phyloP scores from a whole-genome alignment of 352 stramenopile species.

The Phytophthora macrochlamydospora region DNA sequence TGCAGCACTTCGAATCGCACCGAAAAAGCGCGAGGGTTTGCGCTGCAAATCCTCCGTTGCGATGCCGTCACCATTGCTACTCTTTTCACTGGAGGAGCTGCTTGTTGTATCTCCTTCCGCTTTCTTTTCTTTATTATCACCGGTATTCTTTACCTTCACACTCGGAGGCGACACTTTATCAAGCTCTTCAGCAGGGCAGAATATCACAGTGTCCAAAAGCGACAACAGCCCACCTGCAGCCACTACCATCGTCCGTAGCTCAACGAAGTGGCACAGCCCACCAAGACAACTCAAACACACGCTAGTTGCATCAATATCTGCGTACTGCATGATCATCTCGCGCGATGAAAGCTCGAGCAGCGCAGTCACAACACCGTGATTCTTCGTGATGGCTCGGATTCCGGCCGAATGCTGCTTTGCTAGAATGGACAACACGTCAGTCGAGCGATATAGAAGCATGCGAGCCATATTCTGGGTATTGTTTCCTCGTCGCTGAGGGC shows the following conservation, averaged over 20 bases:
- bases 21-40: constrained; percentile 49
- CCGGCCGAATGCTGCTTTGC: constrained; percentile 41
- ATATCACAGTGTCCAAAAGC: constrained; percentile 69
- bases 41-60: constrained; percentile 24
- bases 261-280: constrained; percentile 64
- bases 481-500: constrained; percentile 30
- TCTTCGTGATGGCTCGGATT: constrained; percentile 56
- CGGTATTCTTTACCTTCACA: constrained; percentile 8
- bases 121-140: constrained; percentile 16
- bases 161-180: constrained; percentile 5
- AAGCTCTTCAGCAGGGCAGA: constrained; percentile 63
- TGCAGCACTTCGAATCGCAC: constrained; percentile 59
- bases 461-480: constrained; percentile 51
- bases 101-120: constrained; percentile 5
- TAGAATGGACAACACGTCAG: constrained; percentile 63
- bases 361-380: constrained; percentile 60
- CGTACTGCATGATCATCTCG: constrained; percentile 64
- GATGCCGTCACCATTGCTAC: background rate
- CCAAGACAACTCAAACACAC: constrained; percentile 67
- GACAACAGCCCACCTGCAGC: constrained; percentile 67
- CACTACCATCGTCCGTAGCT: constrained; percentile 59
- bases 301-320: constrained; percentile 55
- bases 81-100: background rate
- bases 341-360: constrained; percentile 66
- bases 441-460: constrained; percentile 73